Conservation (phyloP, 805 yeast genomes). For the Candida verbasci region DNA sequence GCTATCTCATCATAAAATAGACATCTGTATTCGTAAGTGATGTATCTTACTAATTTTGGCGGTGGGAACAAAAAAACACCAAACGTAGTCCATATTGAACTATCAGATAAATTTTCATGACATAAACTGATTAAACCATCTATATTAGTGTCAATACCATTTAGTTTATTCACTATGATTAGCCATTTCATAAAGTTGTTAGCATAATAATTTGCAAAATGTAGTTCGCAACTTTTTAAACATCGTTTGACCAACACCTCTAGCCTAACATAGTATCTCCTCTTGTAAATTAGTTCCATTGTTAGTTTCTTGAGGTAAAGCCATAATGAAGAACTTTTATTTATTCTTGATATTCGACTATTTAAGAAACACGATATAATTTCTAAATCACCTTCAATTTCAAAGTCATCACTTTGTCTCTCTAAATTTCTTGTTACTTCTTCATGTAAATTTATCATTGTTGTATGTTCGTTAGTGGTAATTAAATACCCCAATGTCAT, state of each 20-base stretch:
- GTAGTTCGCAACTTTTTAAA: slow-evolving; percentile 27
- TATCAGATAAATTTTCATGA: slow-evolving; percentile 15
- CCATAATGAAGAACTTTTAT: slow-evolving; percentile 40
- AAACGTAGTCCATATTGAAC: slow-evolving; percentile 21
- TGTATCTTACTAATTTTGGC: background rate
- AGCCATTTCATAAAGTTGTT: slow-evolving; percentile 29
- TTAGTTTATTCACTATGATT: slow-evolving; percentile 11
- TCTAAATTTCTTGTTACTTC: slow-evolving; percentile 12
- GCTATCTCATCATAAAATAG: no score
- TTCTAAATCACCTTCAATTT: no score
- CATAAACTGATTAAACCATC: slow-evolving; percentile 10
- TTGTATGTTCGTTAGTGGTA: slow-evolving; percentile 38
- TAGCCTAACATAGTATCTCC: background rate
- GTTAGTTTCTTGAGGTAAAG: slow-evolving; percentile 24
- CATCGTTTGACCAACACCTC: slow-evolving; percentile 9
- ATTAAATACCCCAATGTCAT: slow-evolving; percentile 30
- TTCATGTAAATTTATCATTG: slow-evolving; percentile 27
- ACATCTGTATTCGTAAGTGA: background rate
- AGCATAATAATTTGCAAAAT: slow-evolving; percentile 39
- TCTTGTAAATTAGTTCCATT: slow-evolving; percentile 12
- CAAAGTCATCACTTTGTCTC: slow-evolving; percentile 14
- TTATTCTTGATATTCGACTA: slow-evolving; percentile 27
- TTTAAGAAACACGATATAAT: slow-evolving; percentile 26
- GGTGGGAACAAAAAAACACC: slow-evolving; percentile 2
- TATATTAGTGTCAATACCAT: slow-evolving; percentile 2